Evolutionary conservation across 768 basidiomycete species (phyloP), one percentile per base, ranked within the genome.

Genomic region (Boletus tomentosulus): DNA sequence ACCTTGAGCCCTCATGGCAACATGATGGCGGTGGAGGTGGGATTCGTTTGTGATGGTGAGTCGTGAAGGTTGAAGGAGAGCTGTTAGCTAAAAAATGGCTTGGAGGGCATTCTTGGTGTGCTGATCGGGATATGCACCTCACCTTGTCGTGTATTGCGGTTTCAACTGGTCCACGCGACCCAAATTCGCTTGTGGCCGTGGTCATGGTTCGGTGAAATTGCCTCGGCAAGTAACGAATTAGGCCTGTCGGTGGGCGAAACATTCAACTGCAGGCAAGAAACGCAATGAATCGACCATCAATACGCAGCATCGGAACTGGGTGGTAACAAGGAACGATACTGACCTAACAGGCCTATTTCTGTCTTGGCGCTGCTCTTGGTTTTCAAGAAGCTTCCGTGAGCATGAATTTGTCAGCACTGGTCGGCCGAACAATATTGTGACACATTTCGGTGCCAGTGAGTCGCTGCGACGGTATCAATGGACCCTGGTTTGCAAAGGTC

Each of bases 11-110:
- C 80, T 79, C 91, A 93, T 93, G 45, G 91, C 77, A 52, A 79
- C 78, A 72, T 93, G 91, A 74, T 92, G 87, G 64, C 87, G 81
- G 71, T 93, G 91, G 73, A 88, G 78, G 81, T 83, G 85, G 49
- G 91, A 92, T 63, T 93, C 87, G 71, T 93, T 93, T 34, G 77
- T 77, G 65, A 93, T 85, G 50, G 66, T 76, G 64, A 93, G 75
- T 62, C 77, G 75, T 50, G 78, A 70, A 19, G 91, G 90, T 61
- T 76, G 73, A 51, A 93, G 75, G 47, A 82, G 73, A 42, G 72
- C 66, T 50, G 75, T 81, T 60, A 93, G 73, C 91, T 92, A 66
- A 57, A 56, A 57, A 46, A 60, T 44, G 57, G 57, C 34, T 68
- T 50, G 58, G 56, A 42, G 48, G 60, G 54, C 49, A 60, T 55